Base-by-base conservation (phyloP, 495 filamentous ascomycete genomes). In the Patellaria atrata region DNA sequence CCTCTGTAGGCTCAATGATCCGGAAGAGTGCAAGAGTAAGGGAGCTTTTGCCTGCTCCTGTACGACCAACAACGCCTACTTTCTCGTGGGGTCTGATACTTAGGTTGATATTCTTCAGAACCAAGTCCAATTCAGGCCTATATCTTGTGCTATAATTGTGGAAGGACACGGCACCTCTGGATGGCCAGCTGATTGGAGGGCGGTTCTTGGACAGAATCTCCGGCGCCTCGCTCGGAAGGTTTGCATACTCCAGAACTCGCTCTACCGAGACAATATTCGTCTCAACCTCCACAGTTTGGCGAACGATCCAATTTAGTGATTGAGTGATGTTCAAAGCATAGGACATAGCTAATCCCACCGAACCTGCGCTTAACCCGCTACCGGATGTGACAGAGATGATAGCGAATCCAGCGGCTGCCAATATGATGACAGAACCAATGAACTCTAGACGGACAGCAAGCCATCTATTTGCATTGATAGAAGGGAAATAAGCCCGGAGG, bases 221-320 rank as follows among this genome's bases (percentile, higher is more conserved):
- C 15, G 85, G 83, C 30, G 91, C 89, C 61, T 99, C 91, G 56
- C 82, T 89, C 19, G 89, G 89, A 42, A 96, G 71, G 42, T 71
- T 71, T 37, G 89, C 82, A 56, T 99, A 99, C 59, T 99, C 91
- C 38, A 96, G 75, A 26, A 96, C 83, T 40, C 91, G 78, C 68
- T 99, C 91, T 35, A 99, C 91, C 8, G 91, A 93, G 37, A 99
- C 87, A 42, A 96, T 96, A 59, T 99, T 99, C 23, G 89, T 96
- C 65, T 99, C 91, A 20, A 96, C 91, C 59, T 99, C 91, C 11
- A 99, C 91, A 3, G 89, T 94, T 61, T 99, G 91, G 35, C 91
- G 79, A 28, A 99, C 91, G 48, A 99, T 94, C 89, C 89, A 99
- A 63, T 99, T 99, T 41, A 99, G 65, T n/a, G 86, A 91, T 51